Base-by-base conservation (phyloP, 257 asterid genomes). In the Nicotiana tabacum region DNA sequence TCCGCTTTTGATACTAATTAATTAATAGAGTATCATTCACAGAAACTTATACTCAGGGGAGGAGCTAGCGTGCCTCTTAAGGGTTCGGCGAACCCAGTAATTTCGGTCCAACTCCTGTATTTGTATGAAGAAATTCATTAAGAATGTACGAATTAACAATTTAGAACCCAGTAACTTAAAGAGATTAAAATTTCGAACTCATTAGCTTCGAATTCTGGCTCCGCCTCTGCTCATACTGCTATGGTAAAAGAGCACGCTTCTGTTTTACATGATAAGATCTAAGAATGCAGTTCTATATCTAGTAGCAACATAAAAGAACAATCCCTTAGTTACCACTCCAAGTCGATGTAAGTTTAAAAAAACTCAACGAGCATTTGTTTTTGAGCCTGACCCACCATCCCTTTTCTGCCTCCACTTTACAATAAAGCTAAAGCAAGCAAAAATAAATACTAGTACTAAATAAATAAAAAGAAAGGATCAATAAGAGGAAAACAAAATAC, bases 391-490 rank as follows among this genome's bases (percentile, higher is more conserved):
- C 84, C 93, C 90, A 89, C 91, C 92, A 85, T 4, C 82, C 92
- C 89, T 91, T 91, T 82, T 84, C 87, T 88, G 92, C 88, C 92
- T 30, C 86, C 87, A 85, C 96, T 90, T 92, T 90, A 85, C 87
- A 66, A 86, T 82, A 91, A 91, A 91, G 95, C 81, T 86, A 90
- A 91, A 90, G 93, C 82, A 87, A 85, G 92, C 85, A 87, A 84
- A 84, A 68, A 85, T 81, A 82, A 84, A 84, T 29, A 21, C 21
- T 21, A 21, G 21, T 21, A 21, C 21, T 21, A 78, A 57, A 86
- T 53, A 83, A n/a, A 55, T 60, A 67, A n/a, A 33, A 9, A 74
- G 69, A 82, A 74, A 55, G 78, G 61, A 46, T 77, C 74, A 78
- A 37, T 81, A 77, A 80, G 83, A 69, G 81, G 82, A 67, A 83